Conservation (phyloP, 225 moss, liverwort and hornwort genomes). For the Bryoerythrophyllum caledonicum region DNA sequence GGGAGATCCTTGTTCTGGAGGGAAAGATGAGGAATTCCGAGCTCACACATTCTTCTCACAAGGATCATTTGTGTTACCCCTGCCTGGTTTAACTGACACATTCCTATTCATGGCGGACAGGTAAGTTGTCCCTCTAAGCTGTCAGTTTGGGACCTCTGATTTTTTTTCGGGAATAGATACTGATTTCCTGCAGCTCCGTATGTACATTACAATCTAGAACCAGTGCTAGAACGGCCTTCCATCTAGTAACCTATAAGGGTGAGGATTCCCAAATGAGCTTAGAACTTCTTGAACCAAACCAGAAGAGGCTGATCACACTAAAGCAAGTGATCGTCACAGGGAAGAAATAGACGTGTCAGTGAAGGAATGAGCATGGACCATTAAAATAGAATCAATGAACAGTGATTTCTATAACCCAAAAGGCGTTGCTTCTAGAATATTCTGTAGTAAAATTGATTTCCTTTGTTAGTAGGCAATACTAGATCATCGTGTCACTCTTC, state of each 20-base stretch:
- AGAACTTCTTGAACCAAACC: too few relatives aligned
- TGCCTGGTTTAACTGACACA: conserved; percentile 71
- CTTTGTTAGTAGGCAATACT: conserved; percentile 7
- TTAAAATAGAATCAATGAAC: too few relatives aligned
- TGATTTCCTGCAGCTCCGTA: not conserved
- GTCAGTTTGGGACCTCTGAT: not conserved
- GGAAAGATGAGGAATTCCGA: conserved; percentile 74
- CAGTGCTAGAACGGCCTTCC: too few relatives aligned
- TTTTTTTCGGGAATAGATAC: not conserved
- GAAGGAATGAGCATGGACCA: too few relatives aligned
- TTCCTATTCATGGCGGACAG: conserved; percentile 92
- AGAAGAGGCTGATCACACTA: too few relatives aligned
- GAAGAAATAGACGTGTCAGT: too few relatives aligned
- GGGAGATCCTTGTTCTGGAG: conserved; percentile 89
- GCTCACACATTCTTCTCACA: conserved; percentile 87
- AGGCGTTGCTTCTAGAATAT: too few relatives aligned
- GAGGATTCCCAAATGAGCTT: too few relatives aligned
- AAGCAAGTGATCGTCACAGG: too few relatives aligned
- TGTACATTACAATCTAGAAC: not conserved
- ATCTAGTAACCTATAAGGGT: too few relatives aligned
- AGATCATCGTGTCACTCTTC: not conserved
- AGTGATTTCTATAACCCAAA: too few relatives aligned
- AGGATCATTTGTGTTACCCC: conserved; percentile 87
- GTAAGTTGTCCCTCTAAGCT: conserved; percentile 25
- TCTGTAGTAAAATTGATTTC: not conserved